phyloP scores from a whole-genome alignment of 129 eudicot genomes.

The sunflower (Helianthus annuus) region HanXRQr2.0-SUNRISE NC_035446.2:28976327-28976826 shows the following conservation, averaged over 20 bases:
- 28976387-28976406: constrained; percentile 26
- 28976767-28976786: constrained; percentile 37
- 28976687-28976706: constrained; percentile 71
- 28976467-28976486: constrained; percentile 14
- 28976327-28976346: background rate
- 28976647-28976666: constrained; percentile 80
- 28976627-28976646: constrained; percentile 50
- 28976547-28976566: constrained; percentile 48
- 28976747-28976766: constrained; percentile 47
- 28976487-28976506: constrained; percentile 24
- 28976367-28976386: constrained; percentile 54
- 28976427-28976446: constrained; percentile 53
- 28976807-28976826: constrained; percentile 46
- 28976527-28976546: background rate
- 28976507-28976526: constrained; percentile 33
- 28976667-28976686: constrained; percentile 84
- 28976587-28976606: constrained; percentile 85
- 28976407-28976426: constrained; percentile 48
- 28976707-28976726: constrained; percentile 68
- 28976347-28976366: constrained; percentile 30
- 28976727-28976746: constrained; percentile 43
- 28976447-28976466: constrained; percentile 55
- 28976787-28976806: constrained; percentile 51
- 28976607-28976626: constrained; percentile 71
- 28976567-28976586: constrained; percentile 54